A percentile compares a stretch with the other conserved stretches of the same genome.
These are phyloP conservation scores for Metarhizium guizhouense DNA, from an alignment of 2,329 filamentous ascomycete species.

Conservation along the genomic window DNA sequence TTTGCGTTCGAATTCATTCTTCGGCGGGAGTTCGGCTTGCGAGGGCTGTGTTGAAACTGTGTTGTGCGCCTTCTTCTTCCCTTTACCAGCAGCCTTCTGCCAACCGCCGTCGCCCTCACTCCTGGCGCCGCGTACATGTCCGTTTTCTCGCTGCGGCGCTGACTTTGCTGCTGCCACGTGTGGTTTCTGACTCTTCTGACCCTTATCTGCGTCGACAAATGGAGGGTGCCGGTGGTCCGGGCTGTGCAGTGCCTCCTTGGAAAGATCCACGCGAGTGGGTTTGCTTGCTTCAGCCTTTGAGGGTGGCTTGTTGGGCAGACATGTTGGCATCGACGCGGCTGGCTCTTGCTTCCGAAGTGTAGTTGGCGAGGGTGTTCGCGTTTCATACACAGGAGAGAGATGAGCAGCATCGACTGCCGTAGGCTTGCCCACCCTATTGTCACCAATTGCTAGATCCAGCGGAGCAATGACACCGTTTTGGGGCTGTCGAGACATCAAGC, in stretches of 20 bases:
- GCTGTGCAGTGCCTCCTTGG: background rate
- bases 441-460: conserved; percentile 44
- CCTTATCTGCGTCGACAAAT: conserved; percentile 14
- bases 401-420: conserved; percentile 33
- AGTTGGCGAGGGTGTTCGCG: conserved; percentile 61
- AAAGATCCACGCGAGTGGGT: background rate
- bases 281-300: conserved; percentile 1
- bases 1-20: conserved; percentile 52
- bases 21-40: conserved; percentile 46
- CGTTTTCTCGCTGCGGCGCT: conserved; percentile 39
- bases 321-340: conserved; percentile 10
- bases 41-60: conserved; percentile 21
- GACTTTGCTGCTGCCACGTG: conserved; percentile 16
- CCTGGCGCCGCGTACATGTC: conserved; percentile 44
- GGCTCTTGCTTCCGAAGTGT: conserved; percentile 44
- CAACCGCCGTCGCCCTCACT: conserved; percentile 47
- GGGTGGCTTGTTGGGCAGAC: conserved; percentile 17
- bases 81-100: conserved; percentile 50
- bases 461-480: conserved; percentile 44
- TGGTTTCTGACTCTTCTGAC: conserved; percentile 13
- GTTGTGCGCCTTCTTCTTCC: conserved; percentile 40
- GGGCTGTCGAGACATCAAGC: conserved; percentile 30
- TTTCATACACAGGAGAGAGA: conserved; percentile 68
- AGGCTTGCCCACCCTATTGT: conserved; percentile 28
- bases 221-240: background rate